Evolutionary conservation across 139 green algal genomes (phyloP).

Genomic region (Chlorella sp.): DNA sequence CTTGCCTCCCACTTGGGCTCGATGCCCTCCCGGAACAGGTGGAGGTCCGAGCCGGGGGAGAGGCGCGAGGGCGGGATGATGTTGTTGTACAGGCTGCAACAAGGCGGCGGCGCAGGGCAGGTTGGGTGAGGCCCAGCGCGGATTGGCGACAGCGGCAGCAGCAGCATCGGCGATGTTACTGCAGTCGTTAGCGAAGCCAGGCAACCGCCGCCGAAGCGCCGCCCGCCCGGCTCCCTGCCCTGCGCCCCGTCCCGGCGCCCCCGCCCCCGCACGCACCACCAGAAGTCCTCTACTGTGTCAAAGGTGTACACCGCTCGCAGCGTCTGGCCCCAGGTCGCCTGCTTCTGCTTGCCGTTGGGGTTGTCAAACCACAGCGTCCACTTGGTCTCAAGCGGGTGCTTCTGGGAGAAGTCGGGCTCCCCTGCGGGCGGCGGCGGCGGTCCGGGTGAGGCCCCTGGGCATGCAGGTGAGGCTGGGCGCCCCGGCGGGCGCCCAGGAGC

Average conservation of each 20-base stretch:
- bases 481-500: background rate
- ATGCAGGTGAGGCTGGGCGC: background rate
- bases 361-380: conserved; percentile 99
- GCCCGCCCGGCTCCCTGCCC: background rate
- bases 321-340: conserved; percentile 78
- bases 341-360: conserved; percentile 75
- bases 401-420: conserved; percentile 71
- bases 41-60: conserved; percentile 85
- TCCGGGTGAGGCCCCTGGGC: background rate
- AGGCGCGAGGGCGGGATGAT: conserved; percentile 93
- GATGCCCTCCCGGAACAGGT: conserved; percentile 97
- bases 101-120: background rate
- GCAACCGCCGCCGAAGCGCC: no score
- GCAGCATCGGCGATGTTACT: background rate
- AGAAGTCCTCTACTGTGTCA: conserved; percentile 98
- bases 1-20: conserved; percentile 96
- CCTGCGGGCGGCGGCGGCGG: conserved; percentile 13
- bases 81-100: conserved; percentile 98
- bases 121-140: no score
- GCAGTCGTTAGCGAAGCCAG: background rate
- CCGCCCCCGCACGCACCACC: conserved; percentile 82
- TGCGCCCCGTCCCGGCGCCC: no score
- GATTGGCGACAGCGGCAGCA: no score
- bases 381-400: conserved; percentile 86
- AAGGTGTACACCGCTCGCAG: conserved; percentile 94